Evolutionary conservation across 768 basidiomycete genomes (phyloP).

Genomic region (Clitopilus passeckerianus): DNA sequence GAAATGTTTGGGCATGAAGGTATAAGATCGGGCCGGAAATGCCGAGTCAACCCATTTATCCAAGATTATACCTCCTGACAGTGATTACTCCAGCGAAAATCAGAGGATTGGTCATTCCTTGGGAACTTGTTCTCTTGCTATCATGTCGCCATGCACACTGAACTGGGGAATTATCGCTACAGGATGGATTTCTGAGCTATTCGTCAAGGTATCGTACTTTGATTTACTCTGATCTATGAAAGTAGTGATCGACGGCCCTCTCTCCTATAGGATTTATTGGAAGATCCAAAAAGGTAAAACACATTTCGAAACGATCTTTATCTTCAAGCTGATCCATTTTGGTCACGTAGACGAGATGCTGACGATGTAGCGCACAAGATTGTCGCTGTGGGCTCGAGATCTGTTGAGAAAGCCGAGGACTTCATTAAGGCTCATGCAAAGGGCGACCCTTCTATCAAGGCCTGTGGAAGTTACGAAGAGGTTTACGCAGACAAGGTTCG

Average conservation of each 20-base stretch:
- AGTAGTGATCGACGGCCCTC: background rate
- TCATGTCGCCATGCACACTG: conserved; percentile 32
- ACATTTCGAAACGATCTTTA: background rate
- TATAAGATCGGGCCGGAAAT: background rate
- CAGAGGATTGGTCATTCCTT: background rate
- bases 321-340: background rate
- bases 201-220: conserved; percentile 50
- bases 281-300: conserved; percentile 66
- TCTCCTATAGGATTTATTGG: conserved; percentile 55
- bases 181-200: conserved; percentile 62
- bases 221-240: background rate
- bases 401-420: conserved; percentile 56
- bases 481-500: conserved; percentile 67
- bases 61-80: background rate
- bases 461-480: conserved; percentile 70
- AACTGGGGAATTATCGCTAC: conserved; percentile 90
- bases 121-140: background rate
- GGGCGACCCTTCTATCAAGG: conserved; percentile 51
- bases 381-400: conserved; percentile 75
- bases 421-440: conserved; percentile 56
- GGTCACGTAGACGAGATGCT: conserved; percentile 47
- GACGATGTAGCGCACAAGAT: conserved; percentile 66
- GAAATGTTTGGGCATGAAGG: background rate
- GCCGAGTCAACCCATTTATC: background rate
- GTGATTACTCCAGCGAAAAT: conserved; percentile 59